Evolutionary conservation across 169 alveolate species (phyloP), one percentile per base, ranked within the genome.

Genomic region (Ichthyophthirius multifiliis): DNA sequence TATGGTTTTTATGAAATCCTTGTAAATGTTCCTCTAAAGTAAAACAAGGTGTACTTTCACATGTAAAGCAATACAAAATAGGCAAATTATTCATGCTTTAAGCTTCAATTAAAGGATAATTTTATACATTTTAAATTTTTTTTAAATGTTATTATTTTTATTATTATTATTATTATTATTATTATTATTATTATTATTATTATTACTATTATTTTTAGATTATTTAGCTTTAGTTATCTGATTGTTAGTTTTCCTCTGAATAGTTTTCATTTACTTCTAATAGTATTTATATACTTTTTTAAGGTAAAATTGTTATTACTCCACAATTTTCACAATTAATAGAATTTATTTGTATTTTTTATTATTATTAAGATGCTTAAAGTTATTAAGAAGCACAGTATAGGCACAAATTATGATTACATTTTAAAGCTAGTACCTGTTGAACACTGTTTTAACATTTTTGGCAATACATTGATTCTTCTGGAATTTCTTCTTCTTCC

Each of bases 1-100:
- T 55, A 23, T 55, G 71, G 31, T 55, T 55, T 55, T 55, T 55
- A 39, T 55, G 71, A n/a, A 55, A 18, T 55, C 71, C 71, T 27
- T 55, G 23, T 2, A 55, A 23, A 9, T 55, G 31, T 20, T 55
- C 71, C 23, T 55, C 71, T 55, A 55, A 55, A 39, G 43, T 55
- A 6, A 55, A 55, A 39, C 71, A 55, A 13, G n/a, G n/a, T n/a
- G 12, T 13, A 9, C 71, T 15, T 23, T 55, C 71, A 27, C 71
- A 55, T 20, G 71, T 55, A 2, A 18, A 55, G 16, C 71, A 55
- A 27, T 55, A 55, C 2, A 55, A 39, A 7, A 55, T 55, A 20
- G 34, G 12, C 18, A 27, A 34, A 1, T 55, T 39, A 27, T 55
- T 55, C 23, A 13, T 55, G 10, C 31, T 55, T 9, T 55, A 34